These are phyloP conservation scores for Suillus variegatus DNA, from an alignment of 768 basidiomycete genomes.

Conservation along the genomic window DNA sequence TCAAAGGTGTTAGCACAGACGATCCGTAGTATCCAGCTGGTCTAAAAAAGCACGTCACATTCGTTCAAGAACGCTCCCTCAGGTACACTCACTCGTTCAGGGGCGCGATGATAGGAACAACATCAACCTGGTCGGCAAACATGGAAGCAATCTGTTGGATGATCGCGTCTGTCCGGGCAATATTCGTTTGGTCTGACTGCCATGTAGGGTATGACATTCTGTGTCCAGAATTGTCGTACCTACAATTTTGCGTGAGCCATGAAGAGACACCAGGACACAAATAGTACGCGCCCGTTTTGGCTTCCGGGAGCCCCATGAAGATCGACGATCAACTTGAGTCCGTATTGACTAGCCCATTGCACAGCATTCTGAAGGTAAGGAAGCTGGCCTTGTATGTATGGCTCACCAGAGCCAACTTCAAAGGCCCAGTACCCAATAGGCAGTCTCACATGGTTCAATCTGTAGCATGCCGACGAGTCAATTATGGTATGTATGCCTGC, in stretches of 20 bases:
- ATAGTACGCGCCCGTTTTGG: conserved; percentile 66
- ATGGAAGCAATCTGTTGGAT: conserved; percentile 63
- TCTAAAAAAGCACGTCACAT: conserved; percentile 37
- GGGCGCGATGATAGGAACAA: conserved; percentile 70
- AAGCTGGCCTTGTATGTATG: conserved; percentile 76
- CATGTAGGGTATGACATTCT: conserved; percentile 60
- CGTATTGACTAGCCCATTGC: conserved; percentile 66
- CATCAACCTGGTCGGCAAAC: conserved; percentile 52
- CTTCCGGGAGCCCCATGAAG: conserved; percentile 81
- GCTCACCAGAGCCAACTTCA: conserved; percentile 76
- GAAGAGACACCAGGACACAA: not conserved
- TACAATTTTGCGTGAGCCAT: conserved; percentile 27
- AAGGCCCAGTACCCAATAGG: conserved; percentile 93
- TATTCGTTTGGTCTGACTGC: conserved; percentile 66
- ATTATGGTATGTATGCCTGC: conserved; percentile 4
- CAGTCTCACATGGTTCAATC: conserved; percentile 79
- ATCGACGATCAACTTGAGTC: conserved; percentile 82
- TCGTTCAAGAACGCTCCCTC: not conserved
- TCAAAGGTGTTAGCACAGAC: conserved; percentile 48
- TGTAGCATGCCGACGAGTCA: conserved; percentile 28
- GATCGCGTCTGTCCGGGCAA: conserved; percentile 65
- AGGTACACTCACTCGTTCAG: conserved; percentile 67
- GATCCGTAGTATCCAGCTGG: conserved; percentile 70
- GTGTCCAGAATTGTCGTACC: conserved; percentile 84
- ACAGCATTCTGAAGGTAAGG: conserved; percentile 69